These are phyloP conservation scores for Durusdinium trenchii DNA, from an alignment of 73 alveolate species.

Conservation along the genomic window DNA sequence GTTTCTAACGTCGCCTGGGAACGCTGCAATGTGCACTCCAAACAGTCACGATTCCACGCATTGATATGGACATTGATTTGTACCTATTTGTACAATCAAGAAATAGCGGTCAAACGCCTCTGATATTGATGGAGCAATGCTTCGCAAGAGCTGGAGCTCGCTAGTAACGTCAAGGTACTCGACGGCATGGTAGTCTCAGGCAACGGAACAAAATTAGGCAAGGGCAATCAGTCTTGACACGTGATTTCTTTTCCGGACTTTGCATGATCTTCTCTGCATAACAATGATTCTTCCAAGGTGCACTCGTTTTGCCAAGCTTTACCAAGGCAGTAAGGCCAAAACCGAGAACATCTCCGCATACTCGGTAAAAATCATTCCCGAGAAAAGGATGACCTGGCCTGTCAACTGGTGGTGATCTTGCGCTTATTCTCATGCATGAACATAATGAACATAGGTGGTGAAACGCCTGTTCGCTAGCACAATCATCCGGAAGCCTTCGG, in stretches of 20 bases:
- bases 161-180: conserved; percentile 58
- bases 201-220: not conserved
- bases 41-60: not conserved
- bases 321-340: not conserved
- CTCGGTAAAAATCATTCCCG: conserved; percentile 79
- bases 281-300: too few species aligned
- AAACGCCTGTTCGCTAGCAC: conserved; percentile 65
- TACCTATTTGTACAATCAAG: too few species aligned
- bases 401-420: not conserved
- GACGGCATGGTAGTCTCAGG: conserved; percentile 73
- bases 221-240: not conserved
- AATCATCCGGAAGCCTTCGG: conserved; percentile 78
- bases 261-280: too few species aligned
- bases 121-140: conserved; percentile 33
- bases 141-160: conserved; percentile 75
- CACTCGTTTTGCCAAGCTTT: not conserved
- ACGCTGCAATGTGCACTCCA: not conserved
- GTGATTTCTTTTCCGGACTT: too few species aligned
- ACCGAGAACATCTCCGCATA: conserved; percentile 73
- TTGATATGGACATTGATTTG: not conserved
- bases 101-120: not conserved
- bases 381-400: conserved; percentile 85
- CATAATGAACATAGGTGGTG: not conserved
- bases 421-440: not conserved
- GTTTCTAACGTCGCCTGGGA: conserved; percentile 34